A percentile compares a stretch with the other conserved stretches of the same genome.
Evolutionary conservation across 2,329 filamentous ascomycete genomes (phyloP).

Genomic region (Fusarium concolor): DNA sequence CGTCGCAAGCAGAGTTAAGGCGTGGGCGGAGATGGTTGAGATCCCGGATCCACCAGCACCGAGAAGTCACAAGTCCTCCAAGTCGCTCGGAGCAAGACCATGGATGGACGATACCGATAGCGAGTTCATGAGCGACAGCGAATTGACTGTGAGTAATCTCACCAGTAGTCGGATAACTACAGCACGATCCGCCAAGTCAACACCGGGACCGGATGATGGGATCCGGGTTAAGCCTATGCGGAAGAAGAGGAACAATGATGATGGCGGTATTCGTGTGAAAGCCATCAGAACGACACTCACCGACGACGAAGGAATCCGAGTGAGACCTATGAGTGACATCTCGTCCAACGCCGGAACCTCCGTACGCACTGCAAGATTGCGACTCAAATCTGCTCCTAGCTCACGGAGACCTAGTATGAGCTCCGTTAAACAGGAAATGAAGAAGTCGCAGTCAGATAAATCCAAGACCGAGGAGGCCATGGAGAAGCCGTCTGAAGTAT

Average conservation of each 20-base stretch:
- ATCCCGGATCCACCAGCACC: conserved; percentile 56
- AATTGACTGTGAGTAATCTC: conserved; percentile 46
- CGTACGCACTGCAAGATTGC: conserved; percentile 42
- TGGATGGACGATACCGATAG: conserved; percentile 45
- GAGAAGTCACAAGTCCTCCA: conserved; percentile 53
- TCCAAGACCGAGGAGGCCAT: conserved; percentile 23
- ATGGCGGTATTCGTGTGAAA: conserved; percentile 52
- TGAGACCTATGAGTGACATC: conserved; percentile 47
- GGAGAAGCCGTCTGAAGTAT: conserved; percentile 28
- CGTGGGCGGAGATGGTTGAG: conserved; percentile 70
- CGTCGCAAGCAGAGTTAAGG: conserved; percentile 69
- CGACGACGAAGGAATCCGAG: conserved; percentile 50
- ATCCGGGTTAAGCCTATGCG: conserved; percentile 58
- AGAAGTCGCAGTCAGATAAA: conserved; percentile 31
- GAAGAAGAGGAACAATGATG: conserved; percentile 48
- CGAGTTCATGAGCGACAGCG: conserved; percentile 47
- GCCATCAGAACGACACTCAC: conserved; percentile 37
- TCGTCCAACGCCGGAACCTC: conserved; percentile 44
- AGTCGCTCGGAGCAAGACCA: conserved; percentile 48
- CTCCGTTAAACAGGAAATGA: conserved; percentile 47
- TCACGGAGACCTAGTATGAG: conserved; percentile 43
- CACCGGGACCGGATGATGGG: conserved; percentile 54
- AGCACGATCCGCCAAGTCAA: conserved; percentile 41
- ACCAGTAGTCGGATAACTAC: conserved; percentile 38
- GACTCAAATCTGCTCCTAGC: conserved; percentile 46